Evolutionary conservation across 2,329 filamentous ascomycete genomes (phyloP).

Genomic region (Nothophaeocryptopus gaeumannii): DNA sequence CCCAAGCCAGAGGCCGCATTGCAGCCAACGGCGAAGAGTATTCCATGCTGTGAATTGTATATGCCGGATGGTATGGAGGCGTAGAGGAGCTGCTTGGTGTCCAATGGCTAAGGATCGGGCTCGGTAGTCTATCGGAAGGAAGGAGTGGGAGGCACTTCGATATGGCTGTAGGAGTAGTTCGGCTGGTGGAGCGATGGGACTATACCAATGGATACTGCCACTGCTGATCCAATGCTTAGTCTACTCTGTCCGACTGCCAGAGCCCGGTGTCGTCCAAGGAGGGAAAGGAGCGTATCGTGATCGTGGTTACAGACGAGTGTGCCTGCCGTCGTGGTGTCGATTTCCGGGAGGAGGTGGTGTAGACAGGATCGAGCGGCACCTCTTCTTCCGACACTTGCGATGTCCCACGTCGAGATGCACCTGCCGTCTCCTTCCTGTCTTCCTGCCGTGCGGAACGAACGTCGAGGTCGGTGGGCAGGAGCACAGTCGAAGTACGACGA

Average conservation of each 20-base stretch:
- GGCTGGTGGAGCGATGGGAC: constrained; percentile 13
- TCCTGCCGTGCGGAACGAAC: constrained; percentile 1
- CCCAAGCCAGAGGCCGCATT: constrained; percentile 74
- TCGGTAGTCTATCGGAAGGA: constrained; percentile 2
- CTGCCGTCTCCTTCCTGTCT: background rate
- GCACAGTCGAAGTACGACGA: no score
- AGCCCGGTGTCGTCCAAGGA: constrained; percentile 3
- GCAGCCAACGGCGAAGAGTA: constrained; percentile 91
- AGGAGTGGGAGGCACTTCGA: constrained; percentile 6
- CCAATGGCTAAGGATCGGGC: constrained; percentile 8
- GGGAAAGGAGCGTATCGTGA: constrained; percentile 1
- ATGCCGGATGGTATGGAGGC: background rate
- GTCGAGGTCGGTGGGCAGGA: background rate
- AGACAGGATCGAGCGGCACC: background rate
- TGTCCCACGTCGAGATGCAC: background rate
- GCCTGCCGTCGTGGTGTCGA: background rate
- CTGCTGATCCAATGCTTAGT: constrained; percentile 5
- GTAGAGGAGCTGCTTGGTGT: constrained; percentile 11
- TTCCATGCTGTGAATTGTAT: constrained; percentile 62
- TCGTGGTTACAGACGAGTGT: background rate
- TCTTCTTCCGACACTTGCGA: no score
- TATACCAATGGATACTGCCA: constrained; percentile 11
- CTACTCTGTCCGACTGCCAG: constrained; percentile 6
- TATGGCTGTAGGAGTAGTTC: background rate
- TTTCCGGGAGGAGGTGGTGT: background rate